Evolutionary conservation across 2,329 filamentous ascomycete species (phyloP), one percentile per base, ranked within the genome.

Genomic region (Cytospora paraplurivora): DNA sequence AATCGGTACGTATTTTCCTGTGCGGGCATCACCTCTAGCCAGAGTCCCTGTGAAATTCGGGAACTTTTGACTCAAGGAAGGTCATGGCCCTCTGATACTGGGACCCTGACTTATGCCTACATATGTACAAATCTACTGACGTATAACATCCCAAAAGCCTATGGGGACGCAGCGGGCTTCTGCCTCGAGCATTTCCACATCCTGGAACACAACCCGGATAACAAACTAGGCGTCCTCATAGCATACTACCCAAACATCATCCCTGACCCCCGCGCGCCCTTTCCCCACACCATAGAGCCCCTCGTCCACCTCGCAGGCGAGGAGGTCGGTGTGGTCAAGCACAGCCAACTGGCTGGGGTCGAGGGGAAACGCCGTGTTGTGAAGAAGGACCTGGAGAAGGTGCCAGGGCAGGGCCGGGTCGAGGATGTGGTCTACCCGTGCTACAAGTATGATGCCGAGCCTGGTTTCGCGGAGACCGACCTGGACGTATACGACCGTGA

Each of bases 391-490:
- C 72, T 80, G 3, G 72, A 75, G 19, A 68, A 69, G 0, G 78
- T 78, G 4, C 65, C 75, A 0, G 79, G 79, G 0, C 70, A 73
- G 0, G 79, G 78, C 0, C 74, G 76, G 4, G 71, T 69, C 7
- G 64, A 77, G 44, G 67, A 71, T 11, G 68, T 76, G 1, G 77
- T 73, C 0, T 81, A 78, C 51, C 74, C 74, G 0, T 73, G 74
- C 19, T 81, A 80, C 51, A 72, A 74, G 0, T 81, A 81, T 56
- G 66, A 76, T 10, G 77, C 84, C 76, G 76, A 85, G 57, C 76
- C 85, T 0, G 90, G 90, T 0, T 93, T 93, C 67, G 90, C 90
- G 0, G 89, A 93, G 74, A 81, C 82, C 21, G 85, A 91, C 62
- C 73, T 90, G 37, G 86, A 90, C 2, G 85, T 89, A 67, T 92